Evolutionary conservation across 768 basidiomycete genomes (phyloP), one percentile per base, ranked within the genome.

Genomic region (Xerocomus potaroensis): DNA sequence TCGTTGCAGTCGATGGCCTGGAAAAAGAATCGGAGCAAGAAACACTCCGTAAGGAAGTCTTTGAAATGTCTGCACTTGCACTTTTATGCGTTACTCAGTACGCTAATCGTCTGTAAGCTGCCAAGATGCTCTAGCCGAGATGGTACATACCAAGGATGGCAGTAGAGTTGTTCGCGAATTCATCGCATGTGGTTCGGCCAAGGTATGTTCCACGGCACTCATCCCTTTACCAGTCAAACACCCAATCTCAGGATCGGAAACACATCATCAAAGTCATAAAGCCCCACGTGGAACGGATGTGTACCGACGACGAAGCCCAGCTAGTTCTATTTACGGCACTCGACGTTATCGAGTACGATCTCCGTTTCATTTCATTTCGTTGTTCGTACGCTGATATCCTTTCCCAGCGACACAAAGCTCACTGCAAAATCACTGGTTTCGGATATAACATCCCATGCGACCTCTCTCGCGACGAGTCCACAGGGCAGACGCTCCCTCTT

Each of bases 131-230:
- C 71, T 95, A 7, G 84, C 92, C 0, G 93, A 96, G 61, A 88
- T 95, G 77, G 90, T 93, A 0, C 93, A 97, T 59, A 97, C 93
- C 14, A 91, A 81, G 60, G 89, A 95, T 56, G 93, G 93, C 16
- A 89, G 90, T 48, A 81, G 88, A 18, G 83, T 79, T 22, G 91
- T 88, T 3, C 81, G 93, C 34, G 84, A 92, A 51, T 88, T 96
- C 63, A 74, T 95, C 30, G 89, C 84, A 0, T 75, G 77, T 35
- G 91, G 91, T 5, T 80, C 77, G 11, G 91, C 93, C 4, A 97
- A 96, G 71, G 87, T 84, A 16, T 62, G 56, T 32, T 18, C 4
- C 11, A 5, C 18, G 10, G 21, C 22, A 12, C 8, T 19, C 26
- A 12, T 31, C 12, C n/a, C 29, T 32, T 16, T 38, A 2, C 33